Conservation (phyloP, 2,329 filamentous ascomycete species). For the Fusarium pilosicola region DNA sequence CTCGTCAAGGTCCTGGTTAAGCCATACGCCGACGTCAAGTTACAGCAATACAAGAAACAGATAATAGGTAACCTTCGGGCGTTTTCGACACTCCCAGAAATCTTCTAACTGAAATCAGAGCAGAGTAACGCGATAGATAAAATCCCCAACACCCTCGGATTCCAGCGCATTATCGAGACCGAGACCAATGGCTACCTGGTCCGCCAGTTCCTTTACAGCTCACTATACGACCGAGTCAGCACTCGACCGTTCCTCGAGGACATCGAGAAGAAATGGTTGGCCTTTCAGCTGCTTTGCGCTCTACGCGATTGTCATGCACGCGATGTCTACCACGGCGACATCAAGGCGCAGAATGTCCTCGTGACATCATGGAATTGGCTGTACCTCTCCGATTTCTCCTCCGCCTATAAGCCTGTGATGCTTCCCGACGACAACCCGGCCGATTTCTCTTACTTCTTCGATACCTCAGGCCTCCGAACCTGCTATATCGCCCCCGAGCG, state of each 20-base stretch:
- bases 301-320: constrained; percentile 90
- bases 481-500: constrained; percentile 96
- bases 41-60: constrained; percentile 80
- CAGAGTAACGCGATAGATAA: constrained; percentile 83
- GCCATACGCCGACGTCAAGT: constrained; percentile 82
- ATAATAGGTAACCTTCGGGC: constrained; percentile 70
- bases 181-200: constrained; percentile 92
- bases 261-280: constrained; percentile 98
- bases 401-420: constrained; percentile 92
- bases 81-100: too few relatives aligned
- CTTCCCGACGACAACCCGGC: constrained; percentile 96
- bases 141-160: constrained; percentile 89
- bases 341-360: constrained; percentile 96
- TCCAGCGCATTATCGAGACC: constrained; percentile 92
- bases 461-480: constrained; percentile 88
- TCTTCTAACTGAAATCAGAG: constrained; percentile 58
- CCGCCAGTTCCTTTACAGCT: constrained; percentile 95
- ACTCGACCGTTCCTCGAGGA: constrained; percentile 96
- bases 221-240: constrained; percentile 95
- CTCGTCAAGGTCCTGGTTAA: constrained; percentile 97
- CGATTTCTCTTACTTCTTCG: constrained; percentile 98
- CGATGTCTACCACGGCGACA: constrained; percentile 95
- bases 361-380: constrained; percentile 99
- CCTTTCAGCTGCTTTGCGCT: constrained; percentile 93
- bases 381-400: constrained; percentile 96